Percentiles rank a stretch among this genome's conserved stretches.
Conservation (phyloP, 805 yeast genomes). For the Candida michaelii region DNA sequence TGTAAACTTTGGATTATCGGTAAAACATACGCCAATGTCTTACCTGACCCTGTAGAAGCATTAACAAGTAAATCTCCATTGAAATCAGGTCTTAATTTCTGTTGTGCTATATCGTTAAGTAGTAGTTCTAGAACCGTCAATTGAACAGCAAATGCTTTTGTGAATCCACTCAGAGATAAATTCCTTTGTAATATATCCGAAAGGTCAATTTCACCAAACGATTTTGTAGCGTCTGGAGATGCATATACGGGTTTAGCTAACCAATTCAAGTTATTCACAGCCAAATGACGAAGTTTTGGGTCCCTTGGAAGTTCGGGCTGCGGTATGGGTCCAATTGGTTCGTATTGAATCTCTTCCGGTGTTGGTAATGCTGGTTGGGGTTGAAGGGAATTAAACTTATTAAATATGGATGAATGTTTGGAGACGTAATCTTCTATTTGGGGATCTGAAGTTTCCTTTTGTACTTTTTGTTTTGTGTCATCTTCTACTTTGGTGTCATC, state of each 20-base stretch:
- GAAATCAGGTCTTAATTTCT: constrained; percentile 45
- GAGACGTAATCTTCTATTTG: constrained; percentile 17
- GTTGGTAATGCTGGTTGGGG: constrained; percentile 3
- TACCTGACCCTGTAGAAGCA: constrained; percentile 96
- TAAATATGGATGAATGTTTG: constrained; percentile 52
- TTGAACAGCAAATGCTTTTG: constrained; percentile 76
- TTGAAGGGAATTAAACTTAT: constrained; percentile 27
- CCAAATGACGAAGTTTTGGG: constrained; percentile 31
- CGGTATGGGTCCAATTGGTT: constrained; percentile 58
- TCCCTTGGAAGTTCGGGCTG: constrained; percentile 74
- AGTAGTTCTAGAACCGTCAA: constrained; percentile 59
- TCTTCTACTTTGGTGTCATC: constrained; percentile 1
- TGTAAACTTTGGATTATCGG: constrained; percentile 76
- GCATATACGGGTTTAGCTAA: constrained; percentile 61
- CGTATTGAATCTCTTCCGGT: neutral
- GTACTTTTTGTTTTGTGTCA: neutral
- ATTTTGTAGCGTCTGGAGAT: constrained; percentile 43
- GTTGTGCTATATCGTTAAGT: constrained; percentile 43
- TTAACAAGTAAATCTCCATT: constrained; percentile 82
- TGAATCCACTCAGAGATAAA: constrained; percentile 46
- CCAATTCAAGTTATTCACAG: constrained; percentile 56
- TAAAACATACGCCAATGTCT: constrained; percentile 82
- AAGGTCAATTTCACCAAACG: constrained; percentile 51
- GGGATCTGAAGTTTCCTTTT: neutral
- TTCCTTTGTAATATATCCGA: constrained; percentile 46